These are phyloP conservation scores for Miscanthus sacchariflorus DNA, from an alignment of 202 grass and related monocot genomes.

Conservation along the genomic window DNA sequence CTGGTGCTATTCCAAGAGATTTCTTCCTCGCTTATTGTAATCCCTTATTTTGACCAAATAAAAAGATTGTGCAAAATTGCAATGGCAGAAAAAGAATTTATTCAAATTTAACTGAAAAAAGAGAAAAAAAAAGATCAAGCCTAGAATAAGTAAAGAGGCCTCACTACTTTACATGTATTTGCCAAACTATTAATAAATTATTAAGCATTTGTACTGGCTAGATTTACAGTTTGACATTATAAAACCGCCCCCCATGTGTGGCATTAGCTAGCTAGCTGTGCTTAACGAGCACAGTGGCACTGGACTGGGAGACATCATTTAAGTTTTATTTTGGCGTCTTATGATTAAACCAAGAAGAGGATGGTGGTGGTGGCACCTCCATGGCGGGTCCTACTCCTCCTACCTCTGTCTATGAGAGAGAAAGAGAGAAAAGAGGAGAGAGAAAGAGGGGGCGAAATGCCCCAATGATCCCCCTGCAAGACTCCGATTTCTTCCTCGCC, in stretches of 20 bases:
- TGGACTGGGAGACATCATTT: conserved; percentile 35
- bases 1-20: no score
- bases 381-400: conserved; percentile 31
- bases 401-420: not conserved
- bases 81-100: not conserved
- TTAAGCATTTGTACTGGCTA: not conserved
- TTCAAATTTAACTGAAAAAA: not conserved
- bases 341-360: not conserved
- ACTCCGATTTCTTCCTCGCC: not conserved
- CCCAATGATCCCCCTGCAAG: conserved; percentile 37
- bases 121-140: not conserved
- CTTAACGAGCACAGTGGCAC: not conserved
- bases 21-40: not conserved
- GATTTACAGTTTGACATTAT: not conserved
- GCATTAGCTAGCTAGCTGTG: not conserved
- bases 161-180: not conserved
- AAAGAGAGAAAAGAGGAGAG: not conserved
- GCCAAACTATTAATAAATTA: not conserved
- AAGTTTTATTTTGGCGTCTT: conserved; percentile 51
- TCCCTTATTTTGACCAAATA: not conserved
- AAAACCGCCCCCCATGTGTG: not conserved
- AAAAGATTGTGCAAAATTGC: not conserved
- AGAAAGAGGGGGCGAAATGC: conserved; percentile 28
- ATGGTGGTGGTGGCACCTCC: not conserved
- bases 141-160: not conserved